These are phyloP conservation scores for Yarrowia porcina DNA, from an alignment of 805 yeast genomes.

Conservation along the genomic window DNA sequence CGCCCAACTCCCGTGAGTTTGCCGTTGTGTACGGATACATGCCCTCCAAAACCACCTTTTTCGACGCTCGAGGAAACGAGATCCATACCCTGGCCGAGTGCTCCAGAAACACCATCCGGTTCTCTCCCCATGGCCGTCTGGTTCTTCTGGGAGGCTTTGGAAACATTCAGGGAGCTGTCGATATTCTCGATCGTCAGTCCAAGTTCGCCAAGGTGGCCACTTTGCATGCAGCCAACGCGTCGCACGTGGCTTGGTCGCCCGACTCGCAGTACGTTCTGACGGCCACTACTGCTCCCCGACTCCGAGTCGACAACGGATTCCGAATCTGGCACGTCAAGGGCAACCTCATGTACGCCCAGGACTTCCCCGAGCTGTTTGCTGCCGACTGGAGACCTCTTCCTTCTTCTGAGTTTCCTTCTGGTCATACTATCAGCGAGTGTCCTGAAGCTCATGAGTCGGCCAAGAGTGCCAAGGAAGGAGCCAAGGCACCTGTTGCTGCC, in stretches of 20 bases:
- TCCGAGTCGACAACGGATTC: slow-evolving; percentile 93
- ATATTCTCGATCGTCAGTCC: slow-evolving; percentile 86
- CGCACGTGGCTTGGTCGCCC: slow-evolving; percentile 98
- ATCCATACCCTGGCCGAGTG: slow-evolving; percentile 80
- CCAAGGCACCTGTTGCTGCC: slow-evolving; percentile 40
- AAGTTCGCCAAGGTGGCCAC: slow-evolving; percentile 75
- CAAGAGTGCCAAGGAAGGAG: slow-evolving; percentile 38
- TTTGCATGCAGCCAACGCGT: slow-evolving; percentile 89
- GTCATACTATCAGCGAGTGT: slow-evolving; percentile 42
- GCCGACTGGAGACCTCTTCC: slow-evolving; percentile 82
- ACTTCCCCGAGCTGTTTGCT: slow-evolving; percentile 73
- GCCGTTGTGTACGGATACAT: slow-evolving; percentile 96
- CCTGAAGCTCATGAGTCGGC: slow-evolving; percentile 66
- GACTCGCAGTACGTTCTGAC: slow-evolving; percentile 91
- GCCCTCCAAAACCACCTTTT: slow-evolving; percentile 95
- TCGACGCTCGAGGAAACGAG: slow-evolving; percentile 88
- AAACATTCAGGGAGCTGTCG: slow-evolving; percentile 93
- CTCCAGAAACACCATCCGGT: slow-evolving; percentile 83
- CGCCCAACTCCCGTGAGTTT: slow-evolving; percentile 92
- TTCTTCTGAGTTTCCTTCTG: slow-evolving; percentile 53
- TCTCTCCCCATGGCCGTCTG: slow-evolving; percentile 91
- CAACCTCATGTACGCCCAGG: slow-evolving; percentile 69
- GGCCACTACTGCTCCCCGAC: slow-evolving; percentile 95
- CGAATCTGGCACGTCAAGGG: slow-evolving; percentile 93
- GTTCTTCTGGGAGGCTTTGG: slow-evolving; percentile 97